Conservation (phyloP, 257 asterid species). For the Thymus mandschuricus region DNA sequence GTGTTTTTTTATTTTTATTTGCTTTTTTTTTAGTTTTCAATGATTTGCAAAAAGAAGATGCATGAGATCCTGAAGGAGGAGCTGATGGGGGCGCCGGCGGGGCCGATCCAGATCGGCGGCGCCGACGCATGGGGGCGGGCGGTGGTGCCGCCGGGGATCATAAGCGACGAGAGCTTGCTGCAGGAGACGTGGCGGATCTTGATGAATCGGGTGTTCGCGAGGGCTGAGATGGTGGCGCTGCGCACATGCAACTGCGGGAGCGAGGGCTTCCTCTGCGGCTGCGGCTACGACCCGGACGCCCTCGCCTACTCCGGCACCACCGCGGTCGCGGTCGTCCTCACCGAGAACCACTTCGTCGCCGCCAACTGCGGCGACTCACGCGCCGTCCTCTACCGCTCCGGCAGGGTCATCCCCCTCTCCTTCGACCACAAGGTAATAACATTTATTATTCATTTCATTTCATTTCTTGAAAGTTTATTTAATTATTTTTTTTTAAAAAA, state of each 20-base stretch:
- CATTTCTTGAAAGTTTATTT: no score
- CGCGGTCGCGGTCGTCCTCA: slow-evolving; percentile 61
- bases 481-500: no score
- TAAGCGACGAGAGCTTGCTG: slow-evolving; percentile 25
- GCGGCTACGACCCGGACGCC: slow-evolving; percentile 36
- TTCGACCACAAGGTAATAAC: slow-evolving; percentile 64
- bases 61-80: slow-evolving; percentile 60
- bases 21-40: slow-evolving; percentile 45
- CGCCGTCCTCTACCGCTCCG: slow-evolving; percentile 66
- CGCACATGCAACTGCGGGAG: slow-evolving; percentile 34
- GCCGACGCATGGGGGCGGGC: neutral
- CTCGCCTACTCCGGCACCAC: slow-evolving; percentile 58
- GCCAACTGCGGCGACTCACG: slow-evolving; percentile 87
- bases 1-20: neutral
- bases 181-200: slow-evolving; percentile 40
- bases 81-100: slow-evolving; percentile 23
- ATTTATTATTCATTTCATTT: no score
- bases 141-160: neutral
- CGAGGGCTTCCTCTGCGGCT: slow-evolving; percentile 40
- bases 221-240: slow-evolving; percentile 32
- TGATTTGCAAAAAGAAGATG: slow-evolving; percentile 59
- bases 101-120: neutral
- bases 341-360: slow-evolving; percentile 53
- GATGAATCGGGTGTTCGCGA: slow-evolving; percentile 29
- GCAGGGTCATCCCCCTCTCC: slow-evolving; percentile 57